These are phyloP conservation scores for Penicillium simplicissimum DNA, from an alignment of 495 filamentous ascomycete species.

Conservation along the genomic window DNA sequence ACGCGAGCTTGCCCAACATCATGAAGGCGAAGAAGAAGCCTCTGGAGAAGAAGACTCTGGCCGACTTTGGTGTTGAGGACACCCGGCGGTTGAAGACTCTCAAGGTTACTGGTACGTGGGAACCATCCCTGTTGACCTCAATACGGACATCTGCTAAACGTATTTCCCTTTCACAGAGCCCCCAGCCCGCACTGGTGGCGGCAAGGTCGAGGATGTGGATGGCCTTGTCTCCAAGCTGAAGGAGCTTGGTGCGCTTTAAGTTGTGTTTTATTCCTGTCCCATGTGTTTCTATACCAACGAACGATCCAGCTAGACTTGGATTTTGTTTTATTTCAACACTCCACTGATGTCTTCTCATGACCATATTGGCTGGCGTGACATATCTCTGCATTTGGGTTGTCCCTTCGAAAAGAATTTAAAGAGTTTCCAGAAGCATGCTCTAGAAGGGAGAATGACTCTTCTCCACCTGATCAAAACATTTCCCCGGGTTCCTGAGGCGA, in stretches of 20 bases:
- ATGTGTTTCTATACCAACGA: slow-evolving; percentile 33
- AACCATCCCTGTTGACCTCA: neutral
- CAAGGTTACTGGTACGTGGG: slow-evolving; percentile 72
- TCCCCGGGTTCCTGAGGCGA: no score
- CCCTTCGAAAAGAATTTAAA: neutral
- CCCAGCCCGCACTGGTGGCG: slow-evolving; percentile 82
- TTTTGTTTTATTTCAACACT: slow-evolving; percentile 7
- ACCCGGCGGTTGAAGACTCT: slow-evolving; percentile 79
- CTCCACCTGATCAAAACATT: neutral
- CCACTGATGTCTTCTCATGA: slow-evolving; percentile 8
- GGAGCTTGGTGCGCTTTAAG: slow-evolving; percentile 88
- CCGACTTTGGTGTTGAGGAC: slow-evolving; percentile 75
- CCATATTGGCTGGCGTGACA: slow-evolving; percentile 8
- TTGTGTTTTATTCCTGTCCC: slow-evolving; percentile 14
- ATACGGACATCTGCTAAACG: slow-evolving; percentile 25
- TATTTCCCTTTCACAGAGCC: slow-evolving; percentile 62
- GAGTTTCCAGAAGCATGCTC: neutral
- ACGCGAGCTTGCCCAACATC: slow-evolving; percentile 94
- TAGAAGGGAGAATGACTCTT: neutral
- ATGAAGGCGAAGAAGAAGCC: slow-evolving; percentile 99
- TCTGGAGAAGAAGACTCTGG: slow-evolving; percentile 83
- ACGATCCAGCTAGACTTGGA: slow-evolving; percentile 19
- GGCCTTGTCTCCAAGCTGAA: slow-evolving; percentile 89
- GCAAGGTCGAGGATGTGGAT: slow-evolving; percentile 96
- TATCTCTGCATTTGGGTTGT: slow-evolving; percentile 8